Base-by-base conservation (phyloP, 345 rosid genomes). In the Camelina sativa region DNA sequence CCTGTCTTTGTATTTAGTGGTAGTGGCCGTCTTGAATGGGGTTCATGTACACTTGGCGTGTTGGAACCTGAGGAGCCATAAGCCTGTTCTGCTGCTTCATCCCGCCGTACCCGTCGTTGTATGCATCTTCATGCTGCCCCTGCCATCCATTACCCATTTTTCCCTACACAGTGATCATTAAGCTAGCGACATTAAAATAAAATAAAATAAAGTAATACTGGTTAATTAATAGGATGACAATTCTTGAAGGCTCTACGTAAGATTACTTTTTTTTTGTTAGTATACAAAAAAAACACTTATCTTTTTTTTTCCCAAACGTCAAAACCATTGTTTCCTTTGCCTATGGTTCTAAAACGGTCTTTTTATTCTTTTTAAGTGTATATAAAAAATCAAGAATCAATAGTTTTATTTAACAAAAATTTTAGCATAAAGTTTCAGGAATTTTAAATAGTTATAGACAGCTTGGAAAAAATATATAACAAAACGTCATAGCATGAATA, bases 121-220 rank as follows among this genome's bases (percentile, higher is more conserved):
- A 9, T 35, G 16, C 16, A 54, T 28, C 59, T 16, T 38, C 78
- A 47, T 35, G 66, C 48, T 17, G 16, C 8, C 51, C 78, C 32
- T 74, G 78, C 67, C 67, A 73, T 73, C 65, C 77, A 65, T 22
- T 73, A 65, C 65, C 40, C 57, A 65, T 56, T 1, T 44, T 73
- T n/a, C 65, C 77, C 71, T 73, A 28, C 9, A 54, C 32, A 65
- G 22, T 55, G 3, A 37, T 37, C 61, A 65, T 38, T 38, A 3
- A 25, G 28, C 28, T 25, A 37, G 40, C 8, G 8, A 34, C 7
- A 34, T 32, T 32, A 35, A 8, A 35, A 35, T 2, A 25, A 25
- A 25, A 25, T 25, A 35, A 1, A 35, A 35, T 2, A 35, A 35
- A n/a, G n/a, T 7, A 35, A 35, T 35, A 8, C 0, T 7, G 38